phyloP scores from a whole-genome alignment of 2,329 filamentous ascomycete species.

The Plectosphaerella sp. region DNA sequence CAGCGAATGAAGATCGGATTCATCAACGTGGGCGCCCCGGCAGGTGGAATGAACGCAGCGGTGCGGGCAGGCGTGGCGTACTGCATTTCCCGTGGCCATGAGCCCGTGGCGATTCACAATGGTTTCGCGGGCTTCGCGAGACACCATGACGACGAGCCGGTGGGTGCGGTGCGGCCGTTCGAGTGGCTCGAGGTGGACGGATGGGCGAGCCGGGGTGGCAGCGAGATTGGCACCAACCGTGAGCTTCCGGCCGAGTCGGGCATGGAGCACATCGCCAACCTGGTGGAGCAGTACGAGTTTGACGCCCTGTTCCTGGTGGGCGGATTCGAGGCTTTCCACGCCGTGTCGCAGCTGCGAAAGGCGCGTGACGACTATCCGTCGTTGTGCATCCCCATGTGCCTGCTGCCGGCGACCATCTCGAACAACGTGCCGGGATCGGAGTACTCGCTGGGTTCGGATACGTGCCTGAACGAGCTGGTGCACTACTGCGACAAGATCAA shows the following conservation, averaged over 20 bases:
- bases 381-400: slow-evolving; percentile 86
- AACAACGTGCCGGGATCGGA: slow-evolving; percentile 98
- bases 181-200: slow-evolving; percentile 90
- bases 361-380: slow-evolving; percentile 73
- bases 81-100: slow-evolving; percentile 87
- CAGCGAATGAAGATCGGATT: slow-evolving; percentile 91
- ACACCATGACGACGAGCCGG: slow-evolving; percentile 78
- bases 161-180: slow-evolving; percentile 79
- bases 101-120: slow-evolving; percentile 89
- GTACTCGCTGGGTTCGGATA: slow-evolving; percentile 94
- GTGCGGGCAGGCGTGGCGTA: slow-evolving; percentile 91
- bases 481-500: slow-evolving; percentile 97
- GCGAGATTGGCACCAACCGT: slow-evolving; percentile 96
- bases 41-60: slow-evolving; percentile 97
- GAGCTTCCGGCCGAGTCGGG: slow-evolving; percentile 83
- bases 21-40: slow-evolving; percentile 93
- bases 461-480: slow-evolving; percentile 91
- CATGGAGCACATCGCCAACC: slow-evolving; percentile 74
- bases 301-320: slow-evolving; percentile 90
- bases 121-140: slow-evolving; percentile 91
- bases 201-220: slow-evolving; percentile 96
- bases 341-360: slow-evolving; percentile 80
- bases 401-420: slow-evolving; percentile 94
- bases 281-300: slow-evolving; percentile 82
- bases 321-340: slow-evolving; percentile 95